Percentiles rank a stretch among this genome's conserved stretches.
These are phyloP conservation scores for Trichoderma lentiforme DNA, from an alignment of 2,329 filamentous ascomycete genomes.

Conservation along the genomic window DNA sequence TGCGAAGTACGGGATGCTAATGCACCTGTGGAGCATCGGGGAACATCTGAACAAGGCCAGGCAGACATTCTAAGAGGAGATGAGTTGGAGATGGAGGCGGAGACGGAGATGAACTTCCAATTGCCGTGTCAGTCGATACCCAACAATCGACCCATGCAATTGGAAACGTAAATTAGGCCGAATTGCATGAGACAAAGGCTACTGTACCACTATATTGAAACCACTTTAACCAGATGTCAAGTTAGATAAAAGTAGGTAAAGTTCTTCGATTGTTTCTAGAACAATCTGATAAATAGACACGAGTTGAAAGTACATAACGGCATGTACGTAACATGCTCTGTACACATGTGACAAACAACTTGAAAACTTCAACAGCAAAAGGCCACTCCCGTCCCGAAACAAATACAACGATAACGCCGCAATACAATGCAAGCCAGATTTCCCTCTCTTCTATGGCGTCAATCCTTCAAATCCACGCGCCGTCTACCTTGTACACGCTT, in stretches of 20 bases:
- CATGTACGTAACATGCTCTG: not conserved
- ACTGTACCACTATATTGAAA: not conserved
- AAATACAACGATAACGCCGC: slow-evolving; percentile 1
- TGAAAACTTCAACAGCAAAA: not conserved
- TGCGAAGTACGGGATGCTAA: not conserved
- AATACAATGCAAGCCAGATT: slow-evolving; percentile 4
- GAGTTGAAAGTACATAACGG: not conserved
- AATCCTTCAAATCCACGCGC: slow-evolving; percentile 35
- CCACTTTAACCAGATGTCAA: not conserved
- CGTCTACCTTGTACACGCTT: slow-evolving; percentile 44
- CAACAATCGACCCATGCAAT: not conserved
- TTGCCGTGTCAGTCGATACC: not conserved
- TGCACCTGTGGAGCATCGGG: not conserved
- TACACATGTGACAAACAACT: not conserved
- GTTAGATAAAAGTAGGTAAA: not conserved
- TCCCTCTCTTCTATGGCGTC: not conserved
- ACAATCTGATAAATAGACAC: not conserved
- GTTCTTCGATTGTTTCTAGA: not conserved
- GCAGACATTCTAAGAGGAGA: not conserved
- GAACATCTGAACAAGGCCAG: not conserved
- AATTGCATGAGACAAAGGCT: not conserved
- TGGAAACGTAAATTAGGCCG: not conserved
- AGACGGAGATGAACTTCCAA: not conserved
- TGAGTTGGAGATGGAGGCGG: not conserved
- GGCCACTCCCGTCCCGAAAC: not conserved